These are phyloP conservation scores for Piper betle DNA, from an alignment of 164 flowering plant genomes.

Conservation along the genomic window DNA sequence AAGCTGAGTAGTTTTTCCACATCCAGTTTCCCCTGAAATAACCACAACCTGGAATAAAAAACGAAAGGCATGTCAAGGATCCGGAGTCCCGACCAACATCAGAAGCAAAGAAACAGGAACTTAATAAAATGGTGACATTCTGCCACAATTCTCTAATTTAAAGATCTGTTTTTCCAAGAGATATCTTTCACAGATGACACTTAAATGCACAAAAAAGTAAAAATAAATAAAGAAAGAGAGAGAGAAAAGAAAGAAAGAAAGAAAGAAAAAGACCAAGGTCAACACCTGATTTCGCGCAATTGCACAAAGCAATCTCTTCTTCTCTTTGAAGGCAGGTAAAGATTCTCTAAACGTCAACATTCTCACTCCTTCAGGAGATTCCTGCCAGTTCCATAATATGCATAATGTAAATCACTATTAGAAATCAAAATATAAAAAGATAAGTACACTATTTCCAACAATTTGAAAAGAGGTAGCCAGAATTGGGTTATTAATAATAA, in stretches of 20 bases:
- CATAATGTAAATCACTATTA: not conserved
- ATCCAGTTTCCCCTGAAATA: slow-evolving; percentile 98
- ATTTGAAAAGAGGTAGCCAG: too few relatives aligned
- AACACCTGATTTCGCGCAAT: slow-evolving; percentile 92
- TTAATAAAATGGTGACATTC: too few relatives aligned
- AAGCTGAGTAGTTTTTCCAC: slow-evolving; percentile 99
- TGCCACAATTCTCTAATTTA: too few relatives aligned
- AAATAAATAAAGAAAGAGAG: not conserved
- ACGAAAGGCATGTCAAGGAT: not conserved
- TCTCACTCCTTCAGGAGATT: slow-evolving; percentile 84
- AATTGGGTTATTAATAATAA: too few relatives aligned
- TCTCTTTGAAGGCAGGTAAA: slow-evolving; percentile 83
- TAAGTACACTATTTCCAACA: too few relatives aligned
- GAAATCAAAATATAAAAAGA: not conserved
- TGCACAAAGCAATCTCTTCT: slow-evolving; percentile 78
- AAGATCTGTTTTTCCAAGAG: too few relatives aligned
- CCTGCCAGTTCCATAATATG: slow-evolving; percentile 28
- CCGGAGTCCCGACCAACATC: not conserved
- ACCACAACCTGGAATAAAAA: slow-evolving; percentile 54
- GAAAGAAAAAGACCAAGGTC: slow-evolving; percentile 8
- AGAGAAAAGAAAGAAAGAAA: not conserved
- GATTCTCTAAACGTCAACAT: slow-evolving; percentile 73
- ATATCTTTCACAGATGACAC: too few relatives aligned
- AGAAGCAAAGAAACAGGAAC: too few relatives aligned
- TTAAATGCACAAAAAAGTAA: not conserved